Evolutionary conservation across 495 filamentous ascomycete genomes (phyloP), one percentile per base, ranked within the genome.

Genomic region (Hyaloscypha variabilis): DNA sequence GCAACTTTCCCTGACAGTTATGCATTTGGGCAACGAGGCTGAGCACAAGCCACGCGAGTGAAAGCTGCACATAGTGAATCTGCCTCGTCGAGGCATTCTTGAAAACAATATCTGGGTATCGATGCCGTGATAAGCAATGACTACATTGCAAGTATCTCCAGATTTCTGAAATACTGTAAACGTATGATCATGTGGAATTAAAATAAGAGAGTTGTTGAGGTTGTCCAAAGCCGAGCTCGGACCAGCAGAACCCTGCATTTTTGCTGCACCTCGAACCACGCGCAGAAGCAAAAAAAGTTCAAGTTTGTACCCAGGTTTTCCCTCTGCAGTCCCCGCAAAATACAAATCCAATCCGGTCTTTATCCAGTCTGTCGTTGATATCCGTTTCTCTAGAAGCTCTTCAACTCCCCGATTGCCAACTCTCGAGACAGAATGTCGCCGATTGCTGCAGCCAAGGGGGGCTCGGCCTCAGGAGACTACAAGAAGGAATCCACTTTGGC

Each of bases 401-500:
- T 54, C 39, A 17, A 19, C 19, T 46, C 39, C 17, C 19, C 39
- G 17, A 46, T 11, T 19, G 3, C 19, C 4, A 3, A 17, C 14
- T 29, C 28, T 58, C 28, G 25, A 39, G 53, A 57, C 6, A 60
- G 51, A 19, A 73, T 73, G 71, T 73, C 71, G 17, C 71, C 71
- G 23, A 62, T 64, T 53, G 67, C 51, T 24, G 55, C 24, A 28
- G 66, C 61, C 1, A 36, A 57, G 23, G 54, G 65, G 19, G 59
- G 25, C 1, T 63, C 61, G 5, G 64, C 57, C 52, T 79, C 88
- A 21, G 89, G 85, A 74, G 84, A 84, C 75, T 82, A 84, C 70
- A 91, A 96, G 86, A 95, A 85, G 78, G 95, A 99, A 81, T 96
- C 92, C 21, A 90, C 91, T 64, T 74, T 89, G 71, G 94, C 96